These are phyloP conservation scores for Elsinoe perseae DNA, from an alignment of 2,329 filamentous ascomycete genomes.

Conservation along the genomic window DNA sequence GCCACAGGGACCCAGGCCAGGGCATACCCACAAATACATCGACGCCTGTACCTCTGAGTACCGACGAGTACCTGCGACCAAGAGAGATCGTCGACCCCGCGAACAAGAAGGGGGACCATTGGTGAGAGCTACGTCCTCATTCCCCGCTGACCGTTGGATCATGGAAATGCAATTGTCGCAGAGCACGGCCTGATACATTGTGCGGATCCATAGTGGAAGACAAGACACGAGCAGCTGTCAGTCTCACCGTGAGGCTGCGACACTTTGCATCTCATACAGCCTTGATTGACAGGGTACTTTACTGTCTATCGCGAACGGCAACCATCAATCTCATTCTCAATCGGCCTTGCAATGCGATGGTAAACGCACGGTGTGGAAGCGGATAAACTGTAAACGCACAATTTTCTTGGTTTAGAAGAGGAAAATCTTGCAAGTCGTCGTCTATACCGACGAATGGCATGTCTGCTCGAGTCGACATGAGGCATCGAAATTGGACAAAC, in stretches of 20 bases:
- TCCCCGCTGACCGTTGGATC: background rate
- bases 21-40: background rate
- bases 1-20: background rate
- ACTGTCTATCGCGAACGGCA: slow-evolving; percentile 8
- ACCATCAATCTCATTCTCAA: slow-evolving; percentile 1
- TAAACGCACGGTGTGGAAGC: slow-evolving; percentile 1
- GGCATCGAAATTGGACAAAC: slow-evolving; percentile 9
- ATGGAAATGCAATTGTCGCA: slow-evolving; percentile 5
- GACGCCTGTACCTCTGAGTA: no score
- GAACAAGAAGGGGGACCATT: slow-evolving; percentile 9
- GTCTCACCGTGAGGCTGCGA: slow-evolving; percentile 8
- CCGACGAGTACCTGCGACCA: background rate
- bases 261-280: background rate
- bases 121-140: no score
- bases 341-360: background rate
- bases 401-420: background rate
- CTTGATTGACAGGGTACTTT: background rate
- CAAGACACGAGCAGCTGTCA: slow-evolving; percentile 1
- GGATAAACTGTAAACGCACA: background rate
- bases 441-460: background rate
- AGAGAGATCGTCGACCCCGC: background rate
- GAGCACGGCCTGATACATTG: slow-evolving; percentile 9
- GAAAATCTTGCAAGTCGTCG: background rate
- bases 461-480: background rate
- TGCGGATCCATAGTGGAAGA: background rate